Base-by-base conservation (phyloP, 1,284 basidiomycete genomes). In the Ceratobasidium theobromae region DNA sequence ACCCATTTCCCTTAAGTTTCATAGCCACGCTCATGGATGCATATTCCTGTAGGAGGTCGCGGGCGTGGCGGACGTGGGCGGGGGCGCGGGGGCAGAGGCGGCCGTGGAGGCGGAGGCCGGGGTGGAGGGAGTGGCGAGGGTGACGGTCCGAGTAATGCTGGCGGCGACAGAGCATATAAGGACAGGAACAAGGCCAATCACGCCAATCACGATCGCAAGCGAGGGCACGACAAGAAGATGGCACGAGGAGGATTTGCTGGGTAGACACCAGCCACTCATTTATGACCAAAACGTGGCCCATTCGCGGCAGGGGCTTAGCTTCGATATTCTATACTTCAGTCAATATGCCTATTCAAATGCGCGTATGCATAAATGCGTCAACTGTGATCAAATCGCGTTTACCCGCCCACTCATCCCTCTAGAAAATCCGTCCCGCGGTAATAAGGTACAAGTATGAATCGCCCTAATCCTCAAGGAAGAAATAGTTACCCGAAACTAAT, bases 391-490 rank as follows among this genome's bases (percentile, higher is more conserved):
- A 12, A 28, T 57, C 54, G 41, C 41, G 28, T 57, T 53, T 57
- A 57, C 54, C 54, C 54, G 45, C 54, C 54, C 54, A 43, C 54
- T 41, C 54, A 32, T 43, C 40, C 40, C 40, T 43, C 41, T 57
- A 57, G 30, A 43, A 46, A 57, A 30, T 32, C 40, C 45, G 45
- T 57, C 32, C 27, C 54, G 54, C 54, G 40, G 32, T 23, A 23
- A 8, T 4, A 45, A 43, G 46, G 40, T 32, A 32, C 41, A 4
- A 32, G 28, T 32, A 30, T 9, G 38, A 21, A 16, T 32, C 46
- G 32, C 35, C 48, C 58, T 54, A 89, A 73, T 91, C 89, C 75
- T 92, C 90, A n/a, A 92, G 83, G 88, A 92, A 93, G 84, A 93
- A 93, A 78, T 92, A 93, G 76, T 90, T 91, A 35, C 90, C 90